Base-by-base conservation (phyloP, 192 early-diverging fungal species). In the Dissophora globulifera region DNA sequence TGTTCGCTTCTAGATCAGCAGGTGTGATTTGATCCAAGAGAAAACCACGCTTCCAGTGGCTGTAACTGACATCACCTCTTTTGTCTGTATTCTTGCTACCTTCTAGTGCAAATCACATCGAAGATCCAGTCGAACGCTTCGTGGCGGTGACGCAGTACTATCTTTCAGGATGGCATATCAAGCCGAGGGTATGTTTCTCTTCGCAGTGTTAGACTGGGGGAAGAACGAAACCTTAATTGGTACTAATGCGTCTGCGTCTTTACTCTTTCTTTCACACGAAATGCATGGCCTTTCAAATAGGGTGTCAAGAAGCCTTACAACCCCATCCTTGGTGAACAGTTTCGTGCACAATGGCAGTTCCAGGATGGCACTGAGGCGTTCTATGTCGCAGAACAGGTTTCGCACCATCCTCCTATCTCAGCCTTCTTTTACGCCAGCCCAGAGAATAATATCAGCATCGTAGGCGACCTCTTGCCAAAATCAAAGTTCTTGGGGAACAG, bases 301-400 rank as follows among this genome's bases (percentile, higher is more conserved):
- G 93, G 95, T 48, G 89, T 98, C 16, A 92, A 94, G 62, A 98
- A 98, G 69, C 95, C 96, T 5, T 98, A 95, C 80, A 97, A 97
- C 55, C 95, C 96, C 25, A 88, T 96, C 22, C 85, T 98, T 30
- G 95, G 95, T 46, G 96, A 98, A 78, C 83, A 91, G 19, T 97
- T 97, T 83, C 89, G 89, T n/a, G 94, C 93, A 49, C 78, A 86
- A 58, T 96, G 88, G 84, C 81, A 84, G 56, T 94, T 91, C 55
- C 48, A 70, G 15, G 89, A 94, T 75, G 78, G 75, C 6, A 88
- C 93, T 31, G 82, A 88, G 46, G 91, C 93, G 22, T 90, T 84
- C 64, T 95, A 92, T 69, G 69, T 97, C 10, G 86, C 93, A 17
- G 96, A 98, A 80, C 96, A 98, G 78, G 91, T 96, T 11, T 92